These are phyloP conservation scores for Centrapalus pauciflorus DNA, from an alignment of 129 eudicot species.

Conservation along the genomic window DNA sequence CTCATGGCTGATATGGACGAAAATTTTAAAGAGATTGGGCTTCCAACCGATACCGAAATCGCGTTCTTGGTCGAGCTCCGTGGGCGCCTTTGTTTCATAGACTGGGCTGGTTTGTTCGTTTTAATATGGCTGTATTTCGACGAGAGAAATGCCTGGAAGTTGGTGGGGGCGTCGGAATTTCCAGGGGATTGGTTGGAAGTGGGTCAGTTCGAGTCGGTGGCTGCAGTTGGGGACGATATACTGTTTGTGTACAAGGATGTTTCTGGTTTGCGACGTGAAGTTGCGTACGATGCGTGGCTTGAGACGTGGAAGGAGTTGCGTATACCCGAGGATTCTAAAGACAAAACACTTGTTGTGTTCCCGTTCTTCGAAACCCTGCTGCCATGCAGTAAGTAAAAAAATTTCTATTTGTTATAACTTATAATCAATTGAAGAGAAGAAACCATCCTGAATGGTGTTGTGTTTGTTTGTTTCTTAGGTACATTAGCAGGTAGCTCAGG, in stretches of 20 bases:
- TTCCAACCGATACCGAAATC: background rate
- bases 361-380: slow-evolving; percentile 17
- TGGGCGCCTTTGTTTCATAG: background rate
- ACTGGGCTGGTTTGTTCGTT: background rate
- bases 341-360: slow-evolving; percentile 1
- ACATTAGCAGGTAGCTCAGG: too few species aligned
- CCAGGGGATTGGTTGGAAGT: background rate
- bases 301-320: background rate
- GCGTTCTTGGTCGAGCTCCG: background rate
- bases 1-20: slow-evolving; percentile 9
- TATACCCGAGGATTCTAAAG: background rate
- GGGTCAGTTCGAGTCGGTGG: background rate
- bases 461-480: too few species aligned
- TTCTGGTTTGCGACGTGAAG: background rate
- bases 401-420: too few species aligned
- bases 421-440: too few species aligned
- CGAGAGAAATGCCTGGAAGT: background rate
- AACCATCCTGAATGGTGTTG: too few species aligned
- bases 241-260: background rate
- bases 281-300: background rate
- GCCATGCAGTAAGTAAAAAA: slow-evolving; percentile 13
- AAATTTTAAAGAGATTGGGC: background rate
- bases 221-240: background rate
- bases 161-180: background rate
- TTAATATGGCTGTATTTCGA: background rate